Evolutionary conservation across 768 basidiomycete species (phyloP), one percentile per base, ranked within the genome.

Genomic region (Sutorius australiensis): DNA sequence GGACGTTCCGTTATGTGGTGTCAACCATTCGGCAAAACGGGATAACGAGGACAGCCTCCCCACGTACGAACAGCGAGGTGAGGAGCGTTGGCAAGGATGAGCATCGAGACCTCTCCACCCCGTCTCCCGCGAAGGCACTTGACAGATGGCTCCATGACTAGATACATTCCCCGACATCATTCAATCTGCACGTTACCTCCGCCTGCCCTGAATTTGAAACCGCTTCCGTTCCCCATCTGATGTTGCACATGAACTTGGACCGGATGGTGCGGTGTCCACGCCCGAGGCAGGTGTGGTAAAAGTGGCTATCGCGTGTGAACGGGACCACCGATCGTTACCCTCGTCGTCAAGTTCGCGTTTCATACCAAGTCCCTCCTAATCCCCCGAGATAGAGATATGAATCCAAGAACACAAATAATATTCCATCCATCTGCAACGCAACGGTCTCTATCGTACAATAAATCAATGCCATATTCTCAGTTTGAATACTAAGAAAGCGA

Each of bases 391-490:
- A n/a, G 7, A 0, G 30, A 48, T 49, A 45, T 34, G 39, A 36
- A 64, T 45, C 60, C 65, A 65, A 66, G 62, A 66, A 56, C 57
- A 34, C 58, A 31, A 65, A 67, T 64, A 56, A 53, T 63, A 68
- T 68, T 68, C 67, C 67, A 66, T 67, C 66, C 66, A 36, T 67
- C 57, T 63, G 65, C 61, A 53, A 10, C 28, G 43, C 2, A 12
- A 54, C 56, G 54, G 50, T 36, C 49, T 68, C 61, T 68, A 68
- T 64, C 60, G 67, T 68, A 68, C 67, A 68, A 68, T 70, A 67
- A 70, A 58, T 67, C 66, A 67, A 68, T 70, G 68, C 68, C 55
- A 67, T 58, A 66, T 57, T 65, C 56, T 64, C 68, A 54, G 49
- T 17, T 19, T 42, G 46, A 43, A 41, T 27, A n/a, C 56, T 50